phyloP scores from a whole-genome alignment of 2,329 filamentous ascomycete genomes.

The Hypoxylon sp. region DNA sequence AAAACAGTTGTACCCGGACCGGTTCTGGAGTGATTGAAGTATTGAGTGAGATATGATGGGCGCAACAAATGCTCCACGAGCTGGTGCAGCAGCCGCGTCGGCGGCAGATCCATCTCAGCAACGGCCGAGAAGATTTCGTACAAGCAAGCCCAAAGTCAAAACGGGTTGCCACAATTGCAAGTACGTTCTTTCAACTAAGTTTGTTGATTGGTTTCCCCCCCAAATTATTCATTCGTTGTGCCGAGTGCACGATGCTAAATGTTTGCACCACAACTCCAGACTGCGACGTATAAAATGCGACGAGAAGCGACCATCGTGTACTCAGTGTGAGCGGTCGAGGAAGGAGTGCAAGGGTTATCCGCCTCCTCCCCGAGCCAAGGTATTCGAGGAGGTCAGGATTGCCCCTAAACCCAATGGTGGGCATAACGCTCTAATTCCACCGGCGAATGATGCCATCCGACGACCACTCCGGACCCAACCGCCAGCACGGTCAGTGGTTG shows the following conservation, averaged over 20 bases:
- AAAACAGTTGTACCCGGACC: constrained; percentile 21
- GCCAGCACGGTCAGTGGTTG: constrained; percentile 25
- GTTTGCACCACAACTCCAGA: constrained; percentile 56
- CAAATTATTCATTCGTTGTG: constrained; percentile 19
- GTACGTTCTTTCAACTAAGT: constrained; percentile 61
- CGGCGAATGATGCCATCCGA: constrained; percentile 20
- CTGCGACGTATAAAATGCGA: constrained; percentile 76
- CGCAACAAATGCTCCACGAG: constrained; percentile 18
- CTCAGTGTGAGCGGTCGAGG: constrained; percentile 72
- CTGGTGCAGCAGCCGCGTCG: constrained; percentile 24
- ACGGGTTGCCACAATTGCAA: constrained; percentile 79
- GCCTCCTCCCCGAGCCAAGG: constrained; percentile 66
- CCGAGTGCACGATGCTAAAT: constrained; percentile 44
- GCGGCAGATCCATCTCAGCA: constrained; percentile 49
- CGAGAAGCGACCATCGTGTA: constrained; percentile 72
- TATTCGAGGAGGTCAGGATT: constrained; percentile 61
- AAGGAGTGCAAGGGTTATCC: constrained; percentile 74
- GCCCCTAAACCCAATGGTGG: constrained; percentile 46
- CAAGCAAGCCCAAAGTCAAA: constrained; percentile 74
- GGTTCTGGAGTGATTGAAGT: constrained; percentile 23
- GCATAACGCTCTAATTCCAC: constrained; percentile 20
- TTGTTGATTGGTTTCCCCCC: constrained; percentile 19
- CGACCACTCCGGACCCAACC: constrained; percentile 30
- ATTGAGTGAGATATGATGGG: constrained; percentile 35
- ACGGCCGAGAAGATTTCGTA: constrained; percentile 63